phyloP scores from a whole-genome alignment of 805 yeast species.

The Saccharomycopsis vini region DNA sequence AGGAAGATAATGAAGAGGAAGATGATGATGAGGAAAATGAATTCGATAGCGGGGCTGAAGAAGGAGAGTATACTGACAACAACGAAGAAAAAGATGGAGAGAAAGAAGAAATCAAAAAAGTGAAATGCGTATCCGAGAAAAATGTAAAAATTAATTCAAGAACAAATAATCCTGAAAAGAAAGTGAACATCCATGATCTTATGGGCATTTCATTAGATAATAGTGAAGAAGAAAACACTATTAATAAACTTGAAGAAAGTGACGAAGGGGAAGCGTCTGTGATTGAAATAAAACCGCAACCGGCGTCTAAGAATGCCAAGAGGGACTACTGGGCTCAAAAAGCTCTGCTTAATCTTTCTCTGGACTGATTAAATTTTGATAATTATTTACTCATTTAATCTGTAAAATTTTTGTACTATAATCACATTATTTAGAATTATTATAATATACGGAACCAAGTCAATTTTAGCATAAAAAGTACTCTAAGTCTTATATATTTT shows the following conservation, averaged over 20 bases:
- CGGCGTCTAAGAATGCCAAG: conserved; percentile 17
- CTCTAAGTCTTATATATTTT: neutral
- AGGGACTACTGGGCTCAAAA: conserved; percentile 34
- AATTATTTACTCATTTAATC: no score
- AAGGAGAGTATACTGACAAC: no score
- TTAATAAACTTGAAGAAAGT: neutral
- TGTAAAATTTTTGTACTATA: no score
- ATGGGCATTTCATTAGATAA: neutral
- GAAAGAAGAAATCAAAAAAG: conserved; percentile 10
- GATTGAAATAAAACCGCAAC: neutral
- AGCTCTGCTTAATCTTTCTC: conserved; percentile 21
- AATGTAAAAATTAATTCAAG: neutral
- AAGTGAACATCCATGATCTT: no score
- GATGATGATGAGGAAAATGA: conserved; percentile 24
- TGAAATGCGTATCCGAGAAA: neutral
- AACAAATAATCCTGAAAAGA: no score
- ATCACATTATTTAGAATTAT: no score
- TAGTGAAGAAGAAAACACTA: neutral
- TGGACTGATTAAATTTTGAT: no score
- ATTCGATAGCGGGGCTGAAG: conserved; percentile 19
- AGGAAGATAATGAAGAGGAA: neutral
- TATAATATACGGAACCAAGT: neutral
- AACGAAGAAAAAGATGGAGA: no score
- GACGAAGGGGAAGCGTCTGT: neutral
- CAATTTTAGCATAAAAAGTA: neutral